These are phyloP conservation scores for Nemania abortiva DNA, from an alignment of 2,329 filamentous ascomycete species.

Conservation along the genomic window DNA sequence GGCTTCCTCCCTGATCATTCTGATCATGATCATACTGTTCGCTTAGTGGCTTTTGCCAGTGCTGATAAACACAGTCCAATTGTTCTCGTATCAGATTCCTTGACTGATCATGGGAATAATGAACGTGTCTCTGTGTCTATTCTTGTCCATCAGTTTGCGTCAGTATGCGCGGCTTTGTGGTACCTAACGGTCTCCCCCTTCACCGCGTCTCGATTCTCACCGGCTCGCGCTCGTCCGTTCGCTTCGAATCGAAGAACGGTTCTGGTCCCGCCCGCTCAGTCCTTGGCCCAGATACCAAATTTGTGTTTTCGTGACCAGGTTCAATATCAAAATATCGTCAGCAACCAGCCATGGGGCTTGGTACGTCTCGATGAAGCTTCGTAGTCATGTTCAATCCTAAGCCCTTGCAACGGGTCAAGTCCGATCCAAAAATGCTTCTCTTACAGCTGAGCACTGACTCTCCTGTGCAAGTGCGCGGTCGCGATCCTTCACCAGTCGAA, in stretches of 20 bases:
- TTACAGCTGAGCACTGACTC: not conserved
- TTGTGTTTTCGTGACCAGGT: constrained; percentile 14
- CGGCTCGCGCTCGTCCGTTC: not conserved
- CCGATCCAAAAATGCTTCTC: constrained; percentile 28
- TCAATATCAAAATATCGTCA: constrained; percentile 20
- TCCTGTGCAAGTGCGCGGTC: not conserved
- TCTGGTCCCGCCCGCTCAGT: not conserved
- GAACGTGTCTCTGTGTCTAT: not conserved
- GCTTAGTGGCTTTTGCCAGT: not conserved
- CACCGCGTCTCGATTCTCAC: constrained; percentile 3
- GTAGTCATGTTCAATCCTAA: constrained; percentile 10
- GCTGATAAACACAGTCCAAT: constrained; percentile 4
- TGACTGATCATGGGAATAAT: constrained; percentile 9
- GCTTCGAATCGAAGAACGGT: constrained; percentile 1
- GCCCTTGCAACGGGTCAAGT: constrained; percentile 3
- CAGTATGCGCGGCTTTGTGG: not conserved
- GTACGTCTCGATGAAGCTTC: constrained; percentile 14
- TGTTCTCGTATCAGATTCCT: constrained; percentile 3
- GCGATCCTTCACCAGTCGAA: constrained; percentile 14
- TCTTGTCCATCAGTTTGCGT: not conserved
- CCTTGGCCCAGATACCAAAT: constrained; percentile 19
- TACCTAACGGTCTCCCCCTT: not conserved
- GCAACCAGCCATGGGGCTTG: constrained; percentile 26
- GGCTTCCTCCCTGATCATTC: not conserved
- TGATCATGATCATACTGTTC: not conserved